These are phyloP conservation scores for Saussurea involucrata DNA, from an alignment of 129 eudicot genomes.

Conservation along the genomic window DNA sequence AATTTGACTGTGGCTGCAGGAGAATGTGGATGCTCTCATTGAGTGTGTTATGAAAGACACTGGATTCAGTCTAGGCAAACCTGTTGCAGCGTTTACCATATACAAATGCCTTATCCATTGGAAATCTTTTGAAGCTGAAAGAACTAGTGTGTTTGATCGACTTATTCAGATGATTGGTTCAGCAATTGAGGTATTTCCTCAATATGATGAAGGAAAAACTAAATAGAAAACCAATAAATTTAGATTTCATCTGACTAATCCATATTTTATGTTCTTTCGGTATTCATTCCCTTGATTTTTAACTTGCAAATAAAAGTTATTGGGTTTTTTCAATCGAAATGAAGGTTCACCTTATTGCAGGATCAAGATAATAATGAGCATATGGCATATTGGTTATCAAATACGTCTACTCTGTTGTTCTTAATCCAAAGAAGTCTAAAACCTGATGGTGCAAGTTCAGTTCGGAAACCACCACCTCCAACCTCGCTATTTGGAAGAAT, in stretches of 20 bases:
- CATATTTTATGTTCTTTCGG: background rate
- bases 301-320: background rate
- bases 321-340: slow-evolving; percentile 11
- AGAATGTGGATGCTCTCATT: slow-evolving; percentile 71
- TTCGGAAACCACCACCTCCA: slow-evolving; percentile 55
- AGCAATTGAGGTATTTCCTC: slow-evolving; percentile 60
- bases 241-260: background rate
- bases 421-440: slow-evolving; percentile 64
- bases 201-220: background rate
- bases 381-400: slow-evolving; percentile 85
- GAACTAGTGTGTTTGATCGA: slow-evolving; percentile 82
- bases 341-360: slow-evolving; percentile 33
- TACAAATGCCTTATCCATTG: slow-evolving; percentile 82
- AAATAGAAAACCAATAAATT: background rate
- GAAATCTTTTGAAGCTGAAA: slow-evolving; percentile 84
- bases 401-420: slow-evolving; percentile 67
- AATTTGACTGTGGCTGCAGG: slow-evolving; percentile 37
- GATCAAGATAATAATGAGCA: slow-evolving; percentile 68
- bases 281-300: background rate
- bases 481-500: slow-evolving; percentile 86
- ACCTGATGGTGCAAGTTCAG: slow-evolving; percentile 49
- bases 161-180: slow-evolving; percentile 83
- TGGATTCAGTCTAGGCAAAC: slow-evolving; percentile 79
- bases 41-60: slow-evolving; percentile 60
- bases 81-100: slow-evolving; percentile 76